Base-by-base conservation (phyloP, 352 stramenopile genomes). In the Pythium chondricola region DNA sequence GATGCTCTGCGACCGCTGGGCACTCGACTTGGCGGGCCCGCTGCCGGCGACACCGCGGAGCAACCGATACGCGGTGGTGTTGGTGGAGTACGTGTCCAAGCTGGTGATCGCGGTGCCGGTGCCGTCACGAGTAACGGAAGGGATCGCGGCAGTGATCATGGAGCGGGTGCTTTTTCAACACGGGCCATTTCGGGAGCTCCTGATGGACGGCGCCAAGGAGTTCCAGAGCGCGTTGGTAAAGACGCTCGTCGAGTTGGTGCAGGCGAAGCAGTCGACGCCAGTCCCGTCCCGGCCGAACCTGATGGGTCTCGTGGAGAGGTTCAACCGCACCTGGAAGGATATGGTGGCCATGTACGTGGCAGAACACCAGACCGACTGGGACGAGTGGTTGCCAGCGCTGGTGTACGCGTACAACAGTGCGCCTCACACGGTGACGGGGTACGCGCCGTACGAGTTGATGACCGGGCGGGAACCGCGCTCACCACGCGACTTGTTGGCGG, bases 251-350 rank as follows among this genome's bases (percentile, higher is more conserved):
- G 8, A 2, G 4, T 8, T 65, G 9, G n/a, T 69, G 10, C 44
- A 69, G 13, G 26, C 52, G 1, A 58, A 58, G 36, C 48, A 58
- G 11, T 27, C 41, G 13, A 61, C 33, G 1, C 56, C 52, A 10
- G 48, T 69, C 1, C 37, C 48, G 4, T 62, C 61, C 22, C 42
- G 51, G 4, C 47, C 51, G 0, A 61, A 60, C n/a, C 14, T 52
- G 3, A 13, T 64, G 6, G 42, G 48, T 0, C n/a, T 66, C 2
- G 43, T 66, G 0, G 39, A 62, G 14, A 22, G 43, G 2, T 69
- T 63, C 24, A 58, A 60, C 11, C 10, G 40, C 0, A 60, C 38
- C 6, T 58, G 49, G 53, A 63, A 63, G 16, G 48, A 58, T 20
- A 56, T 63, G 17, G 32, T 67, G 3, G 33, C 27, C 9, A 24